These are phyloP conservation scores for Zelonia costaricensis DNA, from an alignment of 208 protist species.

Conservation along the genomic window DNA sequence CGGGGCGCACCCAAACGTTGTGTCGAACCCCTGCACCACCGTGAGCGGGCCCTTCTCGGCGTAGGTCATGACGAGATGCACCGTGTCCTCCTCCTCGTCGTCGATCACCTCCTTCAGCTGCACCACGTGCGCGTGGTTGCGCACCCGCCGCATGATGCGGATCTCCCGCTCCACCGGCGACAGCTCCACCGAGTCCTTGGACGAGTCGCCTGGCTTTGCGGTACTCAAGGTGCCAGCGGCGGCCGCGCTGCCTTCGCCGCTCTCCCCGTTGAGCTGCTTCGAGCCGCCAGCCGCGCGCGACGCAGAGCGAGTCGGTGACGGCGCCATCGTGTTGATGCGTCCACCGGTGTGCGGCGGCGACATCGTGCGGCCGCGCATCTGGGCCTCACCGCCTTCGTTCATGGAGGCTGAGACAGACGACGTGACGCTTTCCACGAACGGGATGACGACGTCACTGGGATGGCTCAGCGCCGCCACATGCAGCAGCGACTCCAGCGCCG, in stretches of 20 bases:
- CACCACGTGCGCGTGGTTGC: slow-evolving; percentile 90
- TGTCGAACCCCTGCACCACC: slow-evolving; percentile 35
- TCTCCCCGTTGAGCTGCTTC: too few relatives aligned
- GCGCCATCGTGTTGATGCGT: too few relatives aligned
- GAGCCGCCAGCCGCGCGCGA: too few relatives aligned
- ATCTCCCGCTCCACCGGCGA: slow-evolving; percentile 89
- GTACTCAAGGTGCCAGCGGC: too few relatives aligned
- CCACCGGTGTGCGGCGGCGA: background rate
- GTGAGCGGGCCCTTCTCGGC: slow-evolving; percentile 38
- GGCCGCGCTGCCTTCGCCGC: too few relatives aligned
- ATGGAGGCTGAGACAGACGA: background rate
- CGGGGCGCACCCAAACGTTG: slow-evolving; percentile 1
- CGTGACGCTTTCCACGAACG: slow-evolving; percentile 17
- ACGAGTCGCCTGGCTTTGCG: too few relatives aligned
- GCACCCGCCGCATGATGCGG: slow-evolving; percentile 92
- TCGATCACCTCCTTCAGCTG: slow-evolving; percentile 94
- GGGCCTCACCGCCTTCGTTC: background rate
- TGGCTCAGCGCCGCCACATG: background rate
- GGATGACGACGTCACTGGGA: slow-evolving; percentile 10
- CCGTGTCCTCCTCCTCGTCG: slow-evolving; percentile 81
- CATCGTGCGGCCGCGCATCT: background rate
- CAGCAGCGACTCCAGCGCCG: slow-evolving; percentile 13
- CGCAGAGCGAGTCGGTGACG: too few relatives aligned
- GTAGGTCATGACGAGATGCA: slow-evolving; percentile 77
- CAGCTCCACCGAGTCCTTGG: slow-evolving; percentile 9